Evolutionary conservation across 1,284 basidiomycete genomes (phyloP).

Genomic region (Marasmius sp.): DNA sequence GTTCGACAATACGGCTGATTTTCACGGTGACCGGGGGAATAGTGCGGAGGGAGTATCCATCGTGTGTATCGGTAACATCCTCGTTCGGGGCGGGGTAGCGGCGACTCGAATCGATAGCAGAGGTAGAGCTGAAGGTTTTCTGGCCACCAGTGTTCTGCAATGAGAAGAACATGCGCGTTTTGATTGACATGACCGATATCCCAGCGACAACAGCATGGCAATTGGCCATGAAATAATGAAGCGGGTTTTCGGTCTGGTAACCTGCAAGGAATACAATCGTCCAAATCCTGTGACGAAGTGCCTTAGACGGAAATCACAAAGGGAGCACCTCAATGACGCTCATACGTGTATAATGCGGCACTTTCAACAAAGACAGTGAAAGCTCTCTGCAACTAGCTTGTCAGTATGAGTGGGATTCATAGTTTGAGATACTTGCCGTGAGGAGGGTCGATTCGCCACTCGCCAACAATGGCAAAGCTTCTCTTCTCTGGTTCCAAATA

Average conservation of each 20-base stretch:
- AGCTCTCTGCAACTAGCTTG: too few relatives aligned
- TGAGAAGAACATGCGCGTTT: not conserved
- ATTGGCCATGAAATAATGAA: not conserved
- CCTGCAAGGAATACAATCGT: not conserved
- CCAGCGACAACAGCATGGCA: not conserved
- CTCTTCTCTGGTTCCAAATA: too few relatives aligned
- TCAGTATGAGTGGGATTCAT: too few relatives aligned
- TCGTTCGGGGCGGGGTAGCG: not conserved
- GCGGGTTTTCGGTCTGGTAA: not conserved
- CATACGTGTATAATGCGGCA: too few relatives aligned
- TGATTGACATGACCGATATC: not conserved
- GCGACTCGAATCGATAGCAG: not conserved
- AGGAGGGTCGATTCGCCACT: too few relatives aligned
- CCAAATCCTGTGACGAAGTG: not conserved
- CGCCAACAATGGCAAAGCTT: too few relatives aligned
- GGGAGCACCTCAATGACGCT: too few relatives aligned
- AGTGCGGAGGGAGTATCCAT: not conserved
- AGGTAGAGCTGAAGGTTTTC: not conserved
- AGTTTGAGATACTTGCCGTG: too few relatives aligned
- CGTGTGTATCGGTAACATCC: not conserved
- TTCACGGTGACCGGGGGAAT: not conserved
- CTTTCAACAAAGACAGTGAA: too few relatives aligned
- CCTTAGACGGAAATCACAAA: not conserved
- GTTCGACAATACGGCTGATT: not conserved
- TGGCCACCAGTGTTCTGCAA: not conserved